These are phyloP conservation scores for Parascedosporium putredinis DNA, from an alignment of 2,329 filamentous ascomycete species.

Conservation along the genomic window DNA sequence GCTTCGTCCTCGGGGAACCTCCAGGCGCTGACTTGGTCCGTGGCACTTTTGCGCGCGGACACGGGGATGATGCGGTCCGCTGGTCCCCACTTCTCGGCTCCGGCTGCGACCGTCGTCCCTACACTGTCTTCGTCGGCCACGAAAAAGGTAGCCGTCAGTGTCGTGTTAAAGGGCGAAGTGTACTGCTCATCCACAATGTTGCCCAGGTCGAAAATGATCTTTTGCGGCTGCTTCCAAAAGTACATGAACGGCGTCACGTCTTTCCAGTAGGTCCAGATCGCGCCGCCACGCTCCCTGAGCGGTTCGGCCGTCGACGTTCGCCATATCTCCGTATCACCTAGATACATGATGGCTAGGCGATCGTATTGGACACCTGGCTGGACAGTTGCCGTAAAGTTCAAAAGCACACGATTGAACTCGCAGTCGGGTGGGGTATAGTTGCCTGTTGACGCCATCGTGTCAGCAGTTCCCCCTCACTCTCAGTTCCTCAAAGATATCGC, in stretches of 20 bases:
- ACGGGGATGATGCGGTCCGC: slow-evolving; percentile 61
- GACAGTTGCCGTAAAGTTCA: slow-evolving; percentile 61
- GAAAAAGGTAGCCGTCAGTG: slow-evolving; percentile 64
- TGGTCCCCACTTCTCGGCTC: slow-evolving; percentile 16
- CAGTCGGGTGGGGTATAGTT: slow-evolving; percentile 57
- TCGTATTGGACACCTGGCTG: slow-evolving; percentile 67
- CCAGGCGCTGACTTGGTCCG: slow-evolving; percentile 54
- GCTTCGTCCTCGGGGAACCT: slow-evolving; percentile 53
- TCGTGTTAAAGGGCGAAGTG: slow-evolving; percentile 64
- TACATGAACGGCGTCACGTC: slow-evolving; percentile 64
- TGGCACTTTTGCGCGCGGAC: slow-evolving; percentile 40
- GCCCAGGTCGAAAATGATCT: slow-evolving; percentile 68
- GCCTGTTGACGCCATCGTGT: slow-evolving; percentile 26
- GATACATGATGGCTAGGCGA: slow-evolving; percentile 63
- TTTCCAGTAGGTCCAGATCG: slow-evolving; percentile 62
- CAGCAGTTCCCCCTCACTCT: neutral
- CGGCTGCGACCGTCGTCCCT: slow-evolving; percentile 18
- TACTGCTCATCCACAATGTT: slow-evolving; percentile 62
- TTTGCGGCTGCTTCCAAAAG: slow-evolving; percentile 60
- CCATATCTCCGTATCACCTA: slow-evolving; percentile 72
- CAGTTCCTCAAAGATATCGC: too few relatives aligned
- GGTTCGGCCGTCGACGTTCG: slow-evolving; percentile 76
- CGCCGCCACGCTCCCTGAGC: slow-evolving; percentile 51
- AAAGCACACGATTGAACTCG: slow-evolving; percentile 61
- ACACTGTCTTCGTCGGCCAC: slow-evolving; percentile 31